Evolutionary conservation across 352 stramenopile genomes (phyloP).

Genomic region (Phytophthora pini): DNA sequence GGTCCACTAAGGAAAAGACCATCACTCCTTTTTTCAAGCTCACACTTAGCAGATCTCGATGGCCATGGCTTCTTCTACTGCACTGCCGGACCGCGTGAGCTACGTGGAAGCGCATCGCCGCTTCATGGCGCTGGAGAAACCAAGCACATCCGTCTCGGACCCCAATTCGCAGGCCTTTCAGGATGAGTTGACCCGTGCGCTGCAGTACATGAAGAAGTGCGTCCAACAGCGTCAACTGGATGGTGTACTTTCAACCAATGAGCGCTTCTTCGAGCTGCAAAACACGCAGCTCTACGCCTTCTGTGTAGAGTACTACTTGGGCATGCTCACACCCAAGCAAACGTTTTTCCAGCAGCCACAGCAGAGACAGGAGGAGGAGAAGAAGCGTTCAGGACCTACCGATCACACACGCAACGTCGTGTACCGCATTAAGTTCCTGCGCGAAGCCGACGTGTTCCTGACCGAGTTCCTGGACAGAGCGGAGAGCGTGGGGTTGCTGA

Average conservation of each 20-base stretch:
- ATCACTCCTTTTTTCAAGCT: slow-evolving; percentile 4
- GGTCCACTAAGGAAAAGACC: neutral
- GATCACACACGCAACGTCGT: slow-evolving; percentile 74
- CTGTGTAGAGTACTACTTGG: slow-evolving; percentile 83
- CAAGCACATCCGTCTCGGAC: slow-evolving; percentile 26
- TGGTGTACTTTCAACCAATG: slow-evolving; percentile 73
- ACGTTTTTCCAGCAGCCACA: slow-evolving; percentile 62
- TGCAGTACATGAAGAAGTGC: slow-evolving; percentile 42
- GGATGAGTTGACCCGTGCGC: slow-evolving; percentile 21
- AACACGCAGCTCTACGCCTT: slow-evolving; percentile 86
- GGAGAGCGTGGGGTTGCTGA: slow-evolving; percentile 64
- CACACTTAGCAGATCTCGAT: neutral
- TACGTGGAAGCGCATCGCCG: slow-evolving; percentile 38
- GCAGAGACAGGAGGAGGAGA: slow-evolving; percentile 16
- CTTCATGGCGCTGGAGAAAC: slow-evolving; percentile 34
- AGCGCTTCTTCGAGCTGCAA: slow-evolving; percentile 82
- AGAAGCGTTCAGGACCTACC: slow-evolving; percentile 16
- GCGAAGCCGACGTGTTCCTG: slow-evolving; percentile 79
- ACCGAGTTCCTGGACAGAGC: slow-evolving; percentile 81
- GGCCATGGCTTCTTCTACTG: slow-evolving; percentile 12
- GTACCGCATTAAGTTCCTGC: slow-evolving; percentile 65
- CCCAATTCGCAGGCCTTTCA: slow-evolving; percentile 33
- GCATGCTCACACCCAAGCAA: slow-evolving; percentile 78
- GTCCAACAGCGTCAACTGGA: slow-evolving; percentile 68
- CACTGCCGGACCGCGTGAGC: slow-evolving; percentile 32